Base-by-base conservation (phyloP, 148 eudicot genomes). In the Agrostemma githago region DNA sequence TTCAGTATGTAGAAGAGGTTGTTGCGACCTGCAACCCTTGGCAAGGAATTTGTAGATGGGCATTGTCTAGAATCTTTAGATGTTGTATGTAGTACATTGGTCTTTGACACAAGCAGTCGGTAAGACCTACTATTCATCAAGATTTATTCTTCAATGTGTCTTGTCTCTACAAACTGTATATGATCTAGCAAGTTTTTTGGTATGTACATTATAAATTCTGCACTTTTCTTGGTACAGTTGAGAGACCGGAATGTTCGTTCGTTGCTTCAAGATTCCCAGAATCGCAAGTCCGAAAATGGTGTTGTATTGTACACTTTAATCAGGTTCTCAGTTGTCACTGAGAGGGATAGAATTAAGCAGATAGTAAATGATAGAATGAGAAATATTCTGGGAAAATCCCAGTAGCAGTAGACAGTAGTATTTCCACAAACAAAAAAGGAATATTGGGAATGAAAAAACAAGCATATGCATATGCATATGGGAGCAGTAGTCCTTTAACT, bases 21-120 rank as follows among this genome's bases (percentile, higher is more conserved):
- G 66, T 39, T 43, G 66, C 11, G 63, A 40, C 56, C 53, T 43
- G 66, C 11, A 62, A 40, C 56, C 53, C 40, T 70, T 57, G 78
- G 60, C 43, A 37, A 62, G 77, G 74, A 73, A 68, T 67, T 17
- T 10, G 11, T 41, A 41, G 80, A 64, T 81, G 86, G 85, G 84
- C 77, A 80, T 72, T 74, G 75, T 76, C 79, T 72, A 78, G 34
- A 26, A 26, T 26, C 34, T 26, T 26, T 26, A 26, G 14, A 44
- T 69, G 78, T 72, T 80, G 77, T 80, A 68, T 76, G 82, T 75
- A 79, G 41, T 62, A 56, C 1, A 56, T 48, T 66, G 62, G 78
- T 74, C 63, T 46, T 65, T 37, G 72, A 73, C 75, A 66, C 72
- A 80, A 76, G 66, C 66, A 59, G 73, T 72, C 69, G 44, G 57